Evolutionary conservation across 2,329 filamentous ascomycete genomes (phyloP).

Genomic region (Stachybotrys chartarum): DNA sequence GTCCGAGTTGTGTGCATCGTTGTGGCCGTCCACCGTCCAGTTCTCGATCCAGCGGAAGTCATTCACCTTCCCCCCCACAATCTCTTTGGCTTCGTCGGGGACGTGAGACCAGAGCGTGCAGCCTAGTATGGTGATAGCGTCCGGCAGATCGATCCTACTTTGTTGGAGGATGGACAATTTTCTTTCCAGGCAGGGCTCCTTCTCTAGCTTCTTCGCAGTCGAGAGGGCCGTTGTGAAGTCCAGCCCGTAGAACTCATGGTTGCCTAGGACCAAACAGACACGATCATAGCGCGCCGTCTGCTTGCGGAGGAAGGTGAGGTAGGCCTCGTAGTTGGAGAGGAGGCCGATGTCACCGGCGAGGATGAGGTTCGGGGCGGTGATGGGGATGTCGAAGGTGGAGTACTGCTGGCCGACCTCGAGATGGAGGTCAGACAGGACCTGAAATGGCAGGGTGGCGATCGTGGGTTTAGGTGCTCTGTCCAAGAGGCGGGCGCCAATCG

Average conservation of each 20-base stretch:
- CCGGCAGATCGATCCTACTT: constrained; percentile 28
- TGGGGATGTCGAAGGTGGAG: constrained; percentile 30
- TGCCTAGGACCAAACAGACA: constrained; percentile 43
- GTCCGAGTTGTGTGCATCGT: constrained; percentile 38
- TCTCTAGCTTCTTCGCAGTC: constrained; percentile 25
- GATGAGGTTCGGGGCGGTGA: constrained; percentile 33
- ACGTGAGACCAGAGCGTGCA: constrained; percentile 52
- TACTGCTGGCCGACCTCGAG: constrained; percentile 39
- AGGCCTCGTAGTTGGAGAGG: constrained; percentile 36
- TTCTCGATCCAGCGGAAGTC: constrained; percentile 47
- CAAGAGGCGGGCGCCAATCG: not conserved
- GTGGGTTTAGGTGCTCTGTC: not conserved
- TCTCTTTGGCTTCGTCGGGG: constrained; percentile 23
- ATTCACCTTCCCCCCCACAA: constrained; percentile 36
- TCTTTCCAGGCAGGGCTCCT: constrained; percentile 28
- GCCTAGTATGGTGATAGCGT: constrained; percentile 44
- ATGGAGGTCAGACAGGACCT: constrained; percentile 43
- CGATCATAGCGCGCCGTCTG: constrained; percentile 33
- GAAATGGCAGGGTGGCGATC: constrained; percentile 1
- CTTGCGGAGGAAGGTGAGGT: constrained; percentile 32
- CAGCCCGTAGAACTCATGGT: constrained; percentile 46
- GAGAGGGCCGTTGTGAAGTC: constrained; percentile 28
- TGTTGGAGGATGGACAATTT: constrained; percentile 37
- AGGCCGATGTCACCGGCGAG: constrained; percentile 44
- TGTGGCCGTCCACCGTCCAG: constrained; percentile 45